A percentile compares a stretch with the other conserved stretches of the same genome.
Evolutionary conservation across 305 asterid species (phyloP).

Genomic region (Euphrasia arctica): DNA sequence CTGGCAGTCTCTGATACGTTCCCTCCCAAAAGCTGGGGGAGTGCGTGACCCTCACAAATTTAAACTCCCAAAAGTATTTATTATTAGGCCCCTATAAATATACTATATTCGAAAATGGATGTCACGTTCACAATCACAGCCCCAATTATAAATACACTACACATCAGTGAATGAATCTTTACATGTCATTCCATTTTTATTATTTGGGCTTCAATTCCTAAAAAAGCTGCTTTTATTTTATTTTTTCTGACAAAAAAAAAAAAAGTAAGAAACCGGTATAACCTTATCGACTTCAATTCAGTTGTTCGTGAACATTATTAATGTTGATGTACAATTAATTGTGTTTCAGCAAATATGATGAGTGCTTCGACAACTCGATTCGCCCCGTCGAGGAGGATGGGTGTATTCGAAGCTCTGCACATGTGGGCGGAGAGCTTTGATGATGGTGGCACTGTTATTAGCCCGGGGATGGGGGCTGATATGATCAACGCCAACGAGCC

Average conservation of each 20-base stretch:
- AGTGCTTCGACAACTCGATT: conserved; percentile 69
- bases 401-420: conserved; percentile 65
- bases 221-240: conserved; percentile 38
- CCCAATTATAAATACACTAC: conserved; percentile 8
- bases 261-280: conserved; percentile 8
- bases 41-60: conserved; percentile 1
- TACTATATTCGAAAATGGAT: conserved; percentile 24
- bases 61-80: not conserved
- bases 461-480: conserved; percentile 40
- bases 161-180: conserved; percentile 28
- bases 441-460: conserved; percentile 31
- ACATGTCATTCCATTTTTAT: conserved; percentile 20
- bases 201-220: conserved; percentile 17
- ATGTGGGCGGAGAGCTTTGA: conserved; percentile 83
- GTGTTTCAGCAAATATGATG: conserved; percentile 36
- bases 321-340: no score
- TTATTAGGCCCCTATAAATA: not conserved
- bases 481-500: conserved; percentile 27
- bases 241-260: conserved; percentile 17
- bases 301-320: no score
- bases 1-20: conserved; percentile 35
- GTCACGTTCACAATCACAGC: conserved; percentile 30
- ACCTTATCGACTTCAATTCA: no score
- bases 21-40: conserved; percentile 36
- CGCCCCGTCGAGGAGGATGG: conserved; percentile 69